These are phyloP conservation scores for Boletus sp. DNA, from an alignment of 1,284 basidiomycete species.

Conservation along the genomic window DNA sequence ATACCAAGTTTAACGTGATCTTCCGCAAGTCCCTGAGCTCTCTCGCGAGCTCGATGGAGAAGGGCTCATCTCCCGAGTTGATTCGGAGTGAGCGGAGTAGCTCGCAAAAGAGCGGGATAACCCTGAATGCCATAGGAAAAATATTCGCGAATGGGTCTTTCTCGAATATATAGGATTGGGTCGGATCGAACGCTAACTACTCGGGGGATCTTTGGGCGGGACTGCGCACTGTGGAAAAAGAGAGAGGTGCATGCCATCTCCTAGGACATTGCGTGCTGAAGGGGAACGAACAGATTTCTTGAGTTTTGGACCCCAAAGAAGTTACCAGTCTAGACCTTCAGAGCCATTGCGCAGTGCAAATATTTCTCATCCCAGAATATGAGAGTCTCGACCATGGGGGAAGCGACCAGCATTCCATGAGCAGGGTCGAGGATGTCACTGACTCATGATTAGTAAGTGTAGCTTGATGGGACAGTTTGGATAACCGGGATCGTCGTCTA, in stretches of 20 bases:
- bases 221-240: background rate
- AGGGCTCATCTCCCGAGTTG: background rate
- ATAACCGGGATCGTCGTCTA: background rate
- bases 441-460: background rate
- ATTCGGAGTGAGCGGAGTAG: slow-evolving; percentile 3
- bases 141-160: background rate
- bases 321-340: slow-evolving; percentile 16
- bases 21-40: slow-evolving; percentile 27
- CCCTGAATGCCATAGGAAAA: slow-evolving; percentile 14
- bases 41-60: slow-evolving; percentile 17
- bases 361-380: background rate
- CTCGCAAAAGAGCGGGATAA: background rate
- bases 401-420: background rate
- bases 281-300: background rate
- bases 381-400: slow-evolving; percentile 11
- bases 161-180: slow-evolving; percentile 13
- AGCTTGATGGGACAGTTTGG: background rate
- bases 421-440: background rate
- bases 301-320: background rate
- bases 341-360: background rate
- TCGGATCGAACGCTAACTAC: background rate
- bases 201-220: background rate
- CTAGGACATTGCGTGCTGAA: background rate
- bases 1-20: slow-evolving; percentile 24
- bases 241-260: background rate